Base-by-base conservation (phyloP, 179 eudicot species). In the Carnegiea gigantea region DNA sequence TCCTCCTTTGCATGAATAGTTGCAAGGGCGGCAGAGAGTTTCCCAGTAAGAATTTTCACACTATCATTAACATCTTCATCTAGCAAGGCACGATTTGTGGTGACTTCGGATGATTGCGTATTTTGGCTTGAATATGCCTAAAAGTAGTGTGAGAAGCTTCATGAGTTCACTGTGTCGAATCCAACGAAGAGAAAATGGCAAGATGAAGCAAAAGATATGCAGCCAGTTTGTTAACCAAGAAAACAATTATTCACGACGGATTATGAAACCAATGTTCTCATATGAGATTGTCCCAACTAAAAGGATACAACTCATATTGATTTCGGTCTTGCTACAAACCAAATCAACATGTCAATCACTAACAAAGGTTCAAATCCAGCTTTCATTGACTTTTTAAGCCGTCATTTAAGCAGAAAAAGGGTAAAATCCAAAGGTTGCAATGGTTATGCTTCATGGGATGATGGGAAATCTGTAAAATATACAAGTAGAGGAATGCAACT, bases 41-140 rank as follows among this genome's bases (percentile, higher is more conserved):
- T 94, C 86, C 88, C 93, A 6, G 91, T 82, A 78, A 94, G 84
- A 84, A 83, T 82, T 82, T 87, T 91, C 77, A 90, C 83, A 53
- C 68, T 85, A 75, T 92, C 96, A 83, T 82, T 84, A 74, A 76
- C 82, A 83, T 91, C 96, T 64, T 83, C 93, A 21, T 79, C 90
- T 26, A 33, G 84, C 18, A 81, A 40, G 65, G 87, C 82, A 60
- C 84, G 88, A 87, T 89, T 94, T 18, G 92, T 89, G 73, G 90
- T 88, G 83, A 93, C 93, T 85, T 94, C 98, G 7, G 89, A 96
- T 48, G 98, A 94, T 82, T 88, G 98, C 70, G 79, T 59, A 82
- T 84, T 89, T 46, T 88, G 90, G 85, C 84, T 86, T 67, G 89
- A 59, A 78, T 83, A 85, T 73, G 85, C 89, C 93, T 94, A 62